A percentile compares a stretch with the other conserved stretches of the same genome.
Conservation (phyloP, 2,329 filamentous ascomycete genomes). For the Ascosphaera acerosa region DNA sequence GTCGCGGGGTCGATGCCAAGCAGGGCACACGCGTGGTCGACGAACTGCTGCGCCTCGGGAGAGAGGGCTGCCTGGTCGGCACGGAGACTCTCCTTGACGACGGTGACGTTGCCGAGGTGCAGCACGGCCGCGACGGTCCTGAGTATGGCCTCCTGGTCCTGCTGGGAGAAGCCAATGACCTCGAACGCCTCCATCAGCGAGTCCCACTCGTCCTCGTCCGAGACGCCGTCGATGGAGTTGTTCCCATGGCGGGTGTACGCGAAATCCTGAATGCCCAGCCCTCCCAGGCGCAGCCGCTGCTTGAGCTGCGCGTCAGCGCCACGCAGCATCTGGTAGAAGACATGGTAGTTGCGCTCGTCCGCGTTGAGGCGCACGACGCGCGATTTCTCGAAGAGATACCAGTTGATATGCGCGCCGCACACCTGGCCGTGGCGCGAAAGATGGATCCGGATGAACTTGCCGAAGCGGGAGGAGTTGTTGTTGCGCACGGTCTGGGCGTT, state of each 20-base stretch:
- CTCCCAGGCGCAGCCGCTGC: conserved; percentile 48
- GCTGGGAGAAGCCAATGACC: conserved; percentile 75
- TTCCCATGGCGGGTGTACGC: conserved; percentile 80
- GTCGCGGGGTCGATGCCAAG: conserved; percentile 64
- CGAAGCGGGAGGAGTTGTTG: conserved; percentile 94
- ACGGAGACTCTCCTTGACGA: conserved; percentile 71
- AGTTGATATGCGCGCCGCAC: conserved; percentile 88
- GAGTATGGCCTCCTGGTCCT: conserved; percentile 62
- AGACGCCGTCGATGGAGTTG: conserved; percentile 72
- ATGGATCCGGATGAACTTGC: conserved; percentile 95
- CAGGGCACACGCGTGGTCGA: conserved; percentile 55
- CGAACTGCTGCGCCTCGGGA: conserved; percentile 46
- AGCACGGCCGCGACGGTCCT: conserved; percentile 75
- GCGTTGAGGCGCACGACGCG: conserved; percentile 70
- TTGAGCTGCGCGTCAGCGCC: conserved; percentile 54
- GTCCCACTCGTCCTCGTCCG: conserved; percentile 77
- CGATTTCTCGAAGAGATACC: conserved; percentile 97
- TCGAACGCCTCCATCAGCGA: conserved; percentile 73
- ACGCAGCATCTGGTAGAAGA: conserved; percentile 87
- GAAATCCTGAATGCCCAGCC: conserved; percentile 61
- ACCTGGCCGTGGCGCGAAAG: conserved; percentile 76
- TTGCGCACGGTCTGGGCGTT: conserved; percentile 96
- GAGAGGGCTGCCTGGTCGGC: conserved; percentile 73
- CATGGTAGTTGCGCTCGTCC: conserved; percentile 84
- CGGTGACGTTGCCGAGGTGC: conserved; percentile 75